Conservation (phyloP, 176 grass and related monocot genomes). For the Secale cereale region DNA sequence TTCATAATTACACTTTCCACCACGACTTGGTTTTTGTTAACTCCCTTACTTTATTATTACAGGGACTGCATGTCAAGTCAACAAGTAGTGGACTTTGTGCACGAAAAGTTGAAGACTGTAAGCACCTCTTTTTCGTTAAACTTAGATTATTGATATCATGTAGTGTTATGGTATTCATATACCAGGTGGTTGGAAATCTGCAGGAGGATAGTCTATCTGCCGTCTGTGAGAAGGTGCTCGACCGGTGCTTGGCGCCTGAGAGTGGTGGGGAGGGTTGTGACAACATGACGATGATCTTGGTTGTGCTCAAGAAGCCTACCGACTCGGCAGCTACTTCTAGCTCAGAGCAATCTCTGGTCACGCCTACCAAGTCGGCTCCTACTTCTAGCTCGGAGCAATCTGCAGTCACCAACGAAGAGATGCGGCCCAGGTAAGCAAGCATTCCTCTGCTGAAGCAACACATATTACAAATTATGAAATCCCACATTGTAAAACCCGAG, state of each 20-base stretch:
- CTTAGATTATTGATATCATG: not conserved
- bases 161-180: not conserved
- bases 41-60: not conserved
- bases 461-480: not conserved
- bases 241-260: conserved; percentile 69
- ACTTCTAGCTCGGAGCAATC: conserved; percentile 27
- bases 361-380: not conserved
- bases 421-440: conserved; percentile 43
- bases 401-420: conserved; percentile 14
- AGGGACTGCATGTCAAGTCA: conserved; percentile 99
- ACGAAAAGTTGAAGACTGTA: conserved; percentile 55
- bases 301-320: conserved; percentile 68
- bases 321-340: conserved; percentile 16
- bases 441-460: not conserved
- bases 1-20: not conserved
- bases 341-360: not conserved
- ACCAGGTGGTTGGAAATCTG: not conserved
- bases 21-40: not conserved
- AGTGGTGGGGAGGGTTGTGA: conserved; percentile 76
- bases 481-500: not conserved
- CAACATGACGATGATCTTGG: conserved; percentile 92
- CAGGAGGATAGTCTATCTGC: conserved; percentile 69
- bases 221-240: conserved; percentile 72
- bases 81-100: conserved; percentile 83
- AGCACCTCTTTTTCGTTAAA: conserved; percentile 5